Evolutionary conservation across 1,284 basidiomycete species (phyloP).

Genomic region (Apiotrichum siamense): DNA sequence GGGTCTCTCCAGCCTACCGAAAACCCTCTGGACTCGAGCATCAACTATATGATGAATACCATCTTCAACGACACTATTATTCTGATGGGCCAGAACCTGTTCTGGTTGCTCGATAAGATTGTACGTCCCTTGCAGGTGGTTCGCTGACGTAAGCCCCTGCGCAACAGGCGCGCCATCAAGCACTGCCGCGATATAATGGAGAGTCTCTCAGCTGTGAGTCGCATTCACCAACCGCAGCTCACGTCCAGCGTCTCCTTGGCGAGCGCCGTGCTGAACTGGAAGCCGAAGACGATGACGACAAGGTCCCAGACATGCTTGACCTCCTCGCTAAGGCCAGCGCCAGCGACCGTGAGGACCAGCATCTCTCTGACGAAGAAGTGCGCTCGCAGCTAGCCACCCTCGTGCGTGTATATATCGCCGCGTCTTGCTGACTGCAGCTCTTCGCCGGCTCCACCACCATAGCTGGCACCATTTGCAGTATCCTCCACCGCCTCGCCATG

Average conservation of each 20-base stretch:
- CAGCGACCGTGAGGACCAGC: conserved; percentile 51
- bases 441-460: conserved; percentile 63
- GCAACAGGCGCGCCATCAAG: not conserved
- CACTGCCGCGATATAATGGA: not conserved
- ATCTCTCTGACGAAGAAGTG: conserved; percentile 60
- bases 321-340: conserved; percentile 54
- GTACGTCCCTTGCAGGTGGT: not conserved
- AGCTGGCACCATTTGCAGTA: conserved; percentile 61
- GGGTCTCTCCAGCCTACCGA: conserved; percentile 12
- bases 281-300: conserved; percentile 41
- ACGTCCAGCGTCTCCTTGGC: not conserved
- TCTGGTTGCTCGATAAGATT: conserved; percentile 2
- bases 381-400: conserved; percentile 71
- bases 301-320: conserved; percentile 7
- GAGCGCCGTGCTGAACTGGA: conserved; percentile 30
- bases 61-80: not conserved
- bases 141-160: not conserved
- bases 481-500: conserved; percentile 58
- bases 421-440: conserved; percentile 30
- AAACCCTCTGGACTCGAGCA: not conserved
- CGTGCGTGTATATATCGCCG: conserved; percentile 49
- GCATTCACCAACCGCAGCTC: not conserved
- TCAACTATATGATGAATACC: not conserved
- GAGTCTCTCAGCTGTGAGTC: not conserved
- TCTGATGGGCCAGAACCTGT: conserved; percentile 3